Evolutionary conservation across 805 yeast species (phyloP), one percentile per base, ranked within the genome.

Genomic region (Starmerella bacillaris): DNA sequence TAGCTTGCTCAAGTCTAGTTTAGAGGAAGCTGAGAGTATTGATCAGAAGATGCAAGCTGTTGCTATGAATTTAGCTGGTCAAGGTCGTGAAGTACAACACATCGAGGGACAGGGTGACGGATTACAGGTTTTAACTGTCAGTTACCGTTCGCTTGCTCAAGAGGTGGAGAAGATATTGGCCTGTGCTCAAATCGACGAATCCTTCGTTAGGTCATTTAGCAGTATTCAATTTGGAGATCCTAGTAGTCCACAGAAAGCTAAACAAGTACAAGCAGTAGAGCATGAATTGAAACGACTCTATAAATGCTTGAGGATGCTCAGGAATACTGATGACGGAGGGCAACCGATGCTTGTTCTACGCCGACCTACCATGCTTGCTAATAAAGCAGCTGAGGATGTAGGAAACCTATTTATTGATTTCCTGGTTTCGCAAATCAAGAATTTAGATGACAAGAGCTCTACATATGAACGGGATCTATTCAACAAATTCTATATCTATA

Each of bases 81-180:
- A 80, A 24, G 67, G 73, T 11, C 70, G 70, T 3, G 86, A 78
- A 40, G 70, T 84, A 34, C 66, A 68, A 31, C 68, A 65, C 34
- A 72, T 83, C 28, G 93, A 82, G 49, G 61, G 63, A 24, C 78
- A 75, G 50, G 73, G 84, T 2, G 71, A 76, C 46, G 93, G 93
- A 33, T 55, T 82, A 14, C 94, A 84, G 55, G 75, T 84, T 5
- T 74, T 74, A 45, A 70, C 86, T 4, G 72, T 79, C 30, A 84
- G 84, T 56, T 78, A 78, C 53, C 79, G 78, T 47, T 52, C 65
- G n/a, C 59, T 83, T 18, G 75, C 73, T 63, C 69, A 66, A 31
- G 83, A 79, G 40, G 63, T 83, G 36, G 68, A 68, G 27, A 69
- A 65, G n/a, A 63, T 83, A 31, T 56, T 83, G 41, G 66, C 67